Base-by-base conservation (phyloP, 768 basidiomycete genomes). In the Trametes cinnabarina region DNA sequence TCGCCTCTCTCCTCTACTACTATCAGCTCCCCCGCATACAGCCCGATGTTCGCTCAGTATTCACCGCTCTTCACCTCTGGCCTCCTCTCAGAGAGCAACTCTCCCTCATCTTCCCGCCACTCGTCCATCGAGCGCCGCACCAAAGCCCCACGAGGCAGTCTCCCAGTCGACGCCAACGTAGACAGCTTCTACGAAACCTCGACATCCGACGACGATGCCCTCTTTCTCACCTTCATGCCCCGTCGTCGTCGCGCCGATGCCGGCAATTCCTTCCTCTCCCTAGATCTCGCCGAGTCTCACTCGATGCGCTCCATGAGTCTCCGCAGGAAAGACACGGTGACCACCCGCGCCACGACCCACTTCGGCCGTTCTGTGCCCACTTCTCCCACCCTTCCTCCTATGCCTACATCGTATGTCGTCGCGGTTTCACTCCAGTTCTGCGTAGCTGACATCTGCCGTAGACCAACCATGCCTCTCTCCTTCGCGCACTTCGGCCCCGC, bases 21-120 rank as follows among this genome's bases (percentile, higher is more conserved):
- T 32, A 11, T 30, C 10, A 17, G 23, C 37, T 39, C 22, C 20
- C 39, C 20, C 12, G 19, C 52, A 28, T 19, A 8, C 26, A 32
- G 32, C 43, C 20, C 46, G 28, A 68, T 69, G 74, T 71, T 81
- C 77, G 20, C 79, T 74, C 57, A 69, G 65, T 86, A 87, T 63
- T 85, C 83, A 0, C 78, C 82, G 41, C 81, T 87, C 72, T 87
- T 87, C 80, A 87, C 81, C 4, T 81, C 79, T 4, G 85, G 85
- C 41, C 75, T 84, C 37, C 72, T 84, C 35, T 77, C 77, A 14
- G 75, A 76, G 34, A 64, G 57, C 60, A 57, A 60, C 61, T 47
- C 61, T 11, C 52, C 64, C 37, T 61, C 66, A 17, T 50, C 69
- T 6, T 65, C 73, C 14, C 55, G 62, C 50, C 47, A 51, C 51